Evolutionary conservation across 768 basidiomycete species (phyloP), one percentile per base, ranked within the genome.

Genomic region (Russula ochroleuca): DNA sequence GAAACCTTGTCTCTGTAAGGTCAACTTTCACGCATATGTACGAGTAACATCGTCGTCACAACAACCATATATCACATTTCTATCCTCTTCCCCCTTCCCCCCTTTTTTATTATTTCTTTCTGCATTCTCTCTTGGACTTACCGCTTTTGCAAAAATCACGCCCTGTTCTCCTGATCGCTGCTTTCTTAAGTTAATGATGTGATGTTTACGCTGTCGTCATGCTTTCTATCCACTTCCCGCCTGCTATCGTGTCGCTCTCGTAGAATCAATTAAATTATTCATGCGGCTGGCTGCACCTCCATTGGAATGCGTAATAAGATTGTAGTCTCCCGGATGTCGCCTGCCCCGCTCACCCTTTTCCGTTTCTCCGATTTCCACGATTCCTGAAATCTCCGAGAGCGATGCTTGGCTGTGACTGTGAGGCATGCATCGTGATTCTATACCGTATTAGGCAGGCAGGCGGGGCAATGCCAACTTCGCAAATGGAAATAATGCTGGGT

Each of bases 271-370:
- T 38, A 48, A 31, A 55, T 40, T 56, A 64, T 61, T 60, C 63
- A 64, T 60, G 63, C 63, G 63, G 63, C 63, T 60, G 63, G 63
- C 48, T 61, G 53, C 53, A 64, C 38, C 35, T 38, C 47, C 8
- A 43, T 60, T 50, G 63, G 63, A 54, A 64, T 59, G 43, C 51
- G 37, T 49, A n/a, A 19, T 45, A n/a, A 43, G 8, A 45, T 45
- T 45, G 21, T 28, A 13, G 45, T 23, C 11, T 21, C 45, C 21
- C 21, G 21, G 45, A 23, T 48, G 23, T 15, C 48, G 23, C 5
- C 23, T 21, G n/a, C 43, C 10, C n/a, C 35, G 7, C 35, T 35
- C 35, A 28, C 35, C 35, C 35, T 45, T n/a, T 21, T n/a, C n/a
- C 9, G 10, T 45, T 45, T 45, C 10, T 21, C 41, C 19, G 19